These are phyloP conservation scores for Phytophthora foliorum DNA, from an alignment of 352 stramenopile species.

Conservation along the genomic window DNA sequence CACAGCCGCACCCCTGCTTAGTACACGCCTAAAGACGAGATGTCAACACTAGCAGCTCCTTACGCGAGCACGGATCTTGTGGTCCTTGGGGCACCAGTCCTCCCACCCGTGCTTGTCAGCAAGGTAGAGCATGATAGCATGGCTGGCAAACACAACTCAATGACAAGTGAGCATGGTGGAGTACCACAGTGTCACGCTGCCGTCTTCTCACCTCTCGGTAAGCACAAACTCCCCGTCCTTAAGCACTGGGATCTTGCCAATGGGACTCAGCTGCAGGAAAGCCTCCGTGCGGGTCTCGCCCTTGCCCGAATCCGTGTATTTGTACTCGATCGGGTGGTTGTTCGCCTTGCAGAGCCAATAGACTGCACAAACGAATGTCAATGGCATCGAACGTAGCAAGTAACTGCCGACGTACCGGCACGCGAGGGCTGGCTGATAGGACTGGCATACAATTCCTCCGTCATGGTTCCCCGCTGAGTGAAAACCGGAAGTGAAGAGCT, in stretches of 20 bases:
- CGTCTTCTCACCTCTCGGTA: constrained; percentile 55
- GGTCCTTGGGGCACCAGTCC: constrained; percentile 66
- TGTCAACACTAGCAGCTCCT: neutral
- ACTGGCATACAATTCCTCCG: constrained; percentile 65
- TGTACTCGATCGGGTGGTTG: constrained; percentile 68
- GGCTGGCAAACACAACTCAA: constrained; percentile 35
- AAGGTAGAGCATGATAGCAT: constrained; percentile 83
- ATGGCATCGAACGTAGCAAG: neutral
- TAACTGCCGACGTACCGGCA: constrained; percentile 41
- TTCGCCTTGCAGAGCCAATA: constrained; percentile 80
- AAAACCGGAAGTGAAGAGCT: constrained; percentile 11
- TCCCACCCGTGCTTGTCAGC: constrained; percentile 75
- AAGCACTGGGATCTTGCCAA: constrained; percentile 77
- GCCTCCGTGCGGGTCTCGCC: constrained; percentile 56
- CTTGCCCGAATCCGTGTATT: constrained; percentile 63
- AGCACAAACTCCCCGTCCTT: constrained; percentile 77
- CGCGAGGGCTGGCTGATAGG: constrained; percentile 73
- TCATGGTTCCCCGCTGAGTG: constrained; percentile 29
- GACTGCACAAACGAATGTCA: constrained; percentile 39
- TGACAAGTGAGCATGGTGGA: neutral
- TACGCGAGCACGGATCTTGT: constrained; percentile 72
- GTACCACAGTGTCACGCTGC: neutral
- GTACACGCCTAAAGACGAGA: neutral
- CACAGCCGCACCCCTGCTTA: neutral
- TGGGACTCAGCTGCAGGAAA: constrained; percentile 67